phyloP scores from a whole-genome alignment of 805 yeast species.

The Candida endomychidarum region DNA sequence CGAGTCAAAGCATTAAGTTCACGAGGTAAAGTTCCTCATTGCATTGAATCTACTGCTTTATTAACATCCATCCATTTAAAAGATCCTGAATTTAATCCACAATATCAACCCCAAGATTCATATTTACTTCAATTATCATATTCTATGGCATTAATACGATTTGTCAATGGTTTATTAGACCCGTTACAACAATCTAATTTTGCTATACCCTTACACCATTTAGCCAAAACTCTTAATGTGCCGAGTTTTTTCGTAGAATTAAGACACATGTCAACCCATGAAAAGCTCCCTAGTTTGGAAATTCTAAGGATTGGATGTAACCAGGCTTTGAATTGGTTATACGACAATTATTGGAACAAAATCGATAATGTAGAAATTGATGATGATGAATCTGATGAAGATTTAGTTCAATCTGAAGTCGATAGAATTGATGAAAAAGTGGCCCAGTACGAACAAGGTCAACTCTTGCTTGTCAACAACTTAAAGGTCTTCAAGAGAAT shows the following conservation, averaged over 20 bases:
- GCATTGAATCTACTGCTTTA: constrained; percentile 63
- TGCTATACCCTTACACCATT: constrained; percentile 74
- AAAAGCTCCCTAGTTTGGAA: constrained; percentile 67
- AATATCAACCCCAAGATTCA: constrained; percentile 23
- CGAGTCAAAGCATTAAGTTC: constrained; percentile 54
- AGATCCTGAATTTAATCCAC: constrained; percentile 29
- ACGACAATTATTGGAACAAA: constrained; percentile 66
- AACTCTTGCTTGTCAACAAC: constrained; percentile 25
- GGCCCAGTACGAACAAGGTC: not conserved
- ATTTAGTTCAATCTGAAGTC: constrained; percentile 12
- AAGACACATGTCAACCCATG: constrained; percentile 91
- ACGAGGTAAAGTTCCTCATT: constrained; percentile 69
- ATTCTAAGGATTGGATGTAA: constrained; percentile 60
- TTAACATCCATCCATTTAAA: constrained; percentile 47
- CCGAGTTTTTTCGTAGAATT: constrained; percentile 86
- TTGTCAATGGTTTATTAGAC: constrained; percentile 90
- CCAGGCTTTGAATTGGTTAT: constrained; percentile 74
- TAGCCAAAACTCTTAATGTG: constrained; percentile 67
- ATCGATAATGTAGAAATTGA: constrained; percentile 26
- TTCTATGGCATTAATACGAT: constrained; percentile 73
- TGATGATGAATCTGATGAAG: constrained; percentile 21
- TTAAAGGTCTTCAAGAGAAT: constrained; percentile 51
- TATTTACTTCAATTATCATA: constrained; percentile 52
- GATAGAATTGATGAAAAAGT: constrained; percentile 11
- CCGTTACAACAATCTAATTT: constrained; percentile 76